These are phyloP conservation scores for Collybia sp. DNA, from an alignment of 768 basidiomycete genomes.

Conservation along the genomic window DNA sequence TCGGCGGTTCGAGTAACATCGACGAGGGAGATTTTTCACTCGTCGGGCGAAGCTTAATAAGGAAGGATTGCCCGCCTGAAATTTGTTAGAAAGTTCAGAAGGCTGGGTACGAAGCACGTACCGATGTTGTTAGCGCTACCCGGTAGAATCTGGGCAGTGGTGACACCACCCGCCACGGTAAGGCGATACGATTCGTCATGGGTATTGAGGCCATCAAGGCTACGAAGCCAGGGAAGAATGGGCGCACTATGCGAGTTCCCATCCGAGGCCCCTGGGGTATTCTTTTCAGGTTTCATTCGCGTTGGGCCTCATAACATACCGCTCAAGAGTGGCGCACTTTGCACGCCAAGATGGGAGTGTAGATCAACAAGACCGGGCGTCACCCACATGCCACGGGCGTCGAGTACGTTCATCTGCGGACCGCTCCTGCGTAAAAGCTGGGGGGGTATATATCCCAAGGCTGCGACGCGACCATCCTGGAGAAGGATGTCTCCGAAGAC, in stretches of 20 bases:
- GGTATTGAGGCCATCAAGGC: conserved; percentile 70
- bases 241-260: conserved; percentile 49
- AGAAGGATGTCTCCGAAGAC: conserved; percentile 56
- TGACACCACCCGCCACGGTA: conserved; percentile 65
- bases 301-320: conserved; percentile 11
- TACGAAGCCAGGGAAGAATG: conserved; percentile 60
- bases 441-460: conserved; percentile 37
- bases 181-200: conserved; percentile 61
- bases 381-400: conserved; percentile 62
- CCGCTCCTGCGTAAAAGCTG: conserved; percentile 11
- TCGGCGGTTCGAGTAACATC: conserved; percentile 72
- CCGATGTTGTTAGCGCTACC: conserved; percentile 64
- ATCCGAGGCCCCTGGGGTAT: conserved; percentile 39
- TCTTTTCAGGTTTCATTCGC: background rate
- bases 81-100: background rate
- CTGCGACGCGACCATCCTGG: conserved; percentile 57
- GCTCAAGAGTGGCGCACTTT: conserved; percentile 21
- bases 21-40: conserved; percentile 62
- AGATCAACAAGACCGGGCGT: conserved; percentile 41
- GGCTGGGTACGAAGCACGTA: conserved; percentile 12
- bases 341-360: conserved; percentile 40
- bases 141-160: conserved; percentile 70
- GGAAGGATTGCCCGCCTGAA: conserved; percentile 71
- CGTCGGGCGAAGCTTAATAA: conserved; percentile 73
- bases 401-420: conserved; percentile 31